These are phyloP conservation scores for Sesbania bispinosa DNA, from an alignment of 306 rosid species.

Conservation along the genomic window DNA sequence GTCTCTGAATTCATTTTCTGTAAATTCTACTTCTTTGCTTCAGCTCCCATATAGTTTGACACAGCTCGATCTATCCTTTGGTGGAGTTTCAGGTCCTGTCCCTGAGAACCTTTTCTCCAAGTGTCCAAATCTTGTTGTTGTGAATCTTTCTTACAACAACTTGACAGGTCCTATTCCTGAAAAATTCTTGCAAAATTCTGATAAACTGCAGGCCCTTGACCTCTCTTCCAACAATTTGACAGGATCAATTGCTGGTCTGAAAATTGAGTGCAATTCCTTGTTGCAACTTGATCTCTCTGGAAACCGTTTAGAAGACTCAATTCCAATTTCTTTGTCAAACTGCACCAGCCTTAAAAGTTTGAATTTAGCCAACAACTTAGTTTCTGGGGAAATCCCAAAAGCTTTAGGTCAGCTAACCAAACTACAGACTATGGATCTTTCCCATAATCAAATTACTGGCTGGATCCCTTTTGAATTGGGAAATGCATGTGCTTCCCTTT, in stretches of 20 bases:
- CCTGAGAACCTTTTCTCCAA: slow-evolving; percentile 61
- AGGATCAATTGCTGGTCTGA: slow-evolving; percentile 65
- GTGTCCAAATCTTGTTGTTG: slow-evolving; percentile 69
- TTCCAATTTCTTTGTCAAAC: slow-evolving; percentile 68
- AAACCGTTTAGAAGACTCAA: slow-evolving; percentile 57
- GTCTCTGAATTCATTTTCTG: slow-evolving; percentile 51
- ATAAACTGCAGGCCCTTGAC: slow-evolving; percentile 69
- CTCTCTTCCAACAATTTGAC: slow-evolving; percentile 78
- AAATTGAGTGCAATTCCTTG: slow-evolving; percentile 61
- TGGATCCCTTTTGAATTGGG: slow-evolving; percentile 89
- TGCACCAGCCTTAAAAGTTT: slow-evolving; percentile 64
- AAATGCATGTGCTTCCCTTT: slow-evolving; percentile 63
- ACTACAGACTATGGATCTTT: slow-evolving; percentile 69
- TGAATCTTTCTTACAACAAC: slow-evolving; percentile 73
- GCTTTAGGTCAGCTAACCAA: slow-evolving; percentile 61
- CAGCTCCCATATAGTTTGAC: slow-evolving; percentile 67
- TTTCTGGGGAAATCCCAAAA: slow-evolving; percentile 72
- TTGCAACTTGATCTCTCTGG: slow-evolving; percentile 63
- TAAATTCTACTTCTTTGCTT: slow-evolving; percentile 79
- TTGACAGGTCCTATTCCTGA: slow-evolving; percentile 72
- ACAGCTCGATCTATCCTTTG: slow-evolving; percentile 74
- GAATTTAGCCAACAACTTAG: slow-evolving; percentile 48
- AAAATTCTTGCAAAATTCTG: slow-evolving; percentile 44
- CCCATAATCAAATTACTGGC: slow-evolving; percentile 71
- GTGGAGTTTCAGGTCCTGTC: slow-evolving; percentile 54